phyloP scores from a whole-genome alignment of 805 yeast species.

The Candida mattraensis region DNA sequence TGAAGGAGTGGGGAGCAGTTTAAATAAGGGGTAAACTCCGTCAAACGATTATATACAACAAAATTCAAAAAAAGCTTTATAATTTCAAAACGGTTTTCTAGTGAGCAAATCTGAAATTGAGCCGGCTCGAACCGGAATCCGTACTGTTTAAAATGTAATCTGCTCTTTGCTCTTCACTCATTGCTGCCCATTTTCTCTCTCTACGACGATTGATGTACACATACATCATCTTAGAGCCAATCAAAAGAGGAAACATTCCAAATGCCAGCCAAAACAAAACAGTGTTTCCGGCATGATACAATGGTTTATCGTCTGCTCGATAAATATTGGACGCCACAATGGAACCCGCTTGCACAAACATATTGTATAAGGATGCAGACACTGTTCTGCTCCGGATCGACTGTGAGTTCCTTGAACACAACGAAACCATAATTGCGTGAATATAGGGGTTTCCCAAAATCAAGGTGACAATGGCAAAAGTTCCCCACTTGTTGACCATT shows the following conservation, averaged over 20 bases:
- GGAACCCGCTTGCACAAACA: conserved; percentile 58
- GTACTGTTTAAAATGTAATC: conserved; percentile 45
- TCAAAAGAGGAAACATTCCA: conserved; percentile 28
- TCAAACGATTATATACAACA: no score
- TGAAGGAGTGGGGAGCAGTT: no score
- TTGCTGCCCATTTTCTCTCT: conserved; percentile 48
- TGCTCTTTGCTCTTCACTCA: conserved; percentile 50
- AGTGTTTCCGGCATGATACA: conserved; percentile 57
- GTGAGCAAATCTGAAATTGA: conserved; percentile 43
- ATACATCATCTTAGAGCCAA: conserved; percentile 39
- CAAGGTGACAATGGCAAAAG: conserved; percentile 26
- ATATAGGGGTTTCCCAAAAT: conserved; percentile 45
- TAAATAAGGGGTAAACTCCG: no score
- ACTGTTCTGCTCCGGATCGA: conserved; percentile 65
- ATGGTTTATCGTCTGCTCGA: conserved; percentile 55
- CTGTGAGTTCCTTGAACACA: conserved; percentile 64
- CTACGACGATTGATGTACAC: conserved; percentile 42
- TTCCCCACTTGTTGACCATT: conserved; percentile 29
- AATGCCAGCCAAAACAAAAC: conserved; percentile 38
- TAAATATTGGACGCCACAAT: conserved; percentile 59
- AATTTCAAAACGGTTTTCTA: conserved; percentile 2
- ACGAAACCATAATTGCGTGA: conserved; percentile 56
- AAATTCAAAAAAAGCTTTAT: not conserved
- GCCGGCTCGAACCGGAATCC: conserved; percentile 57
- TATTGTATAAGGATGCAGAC: conserved; percentile 63